Evolutionary conservation across 441 rosid genomes (phyloP).

Genomic region (Pelargonium myrrhifolium): DNA sequence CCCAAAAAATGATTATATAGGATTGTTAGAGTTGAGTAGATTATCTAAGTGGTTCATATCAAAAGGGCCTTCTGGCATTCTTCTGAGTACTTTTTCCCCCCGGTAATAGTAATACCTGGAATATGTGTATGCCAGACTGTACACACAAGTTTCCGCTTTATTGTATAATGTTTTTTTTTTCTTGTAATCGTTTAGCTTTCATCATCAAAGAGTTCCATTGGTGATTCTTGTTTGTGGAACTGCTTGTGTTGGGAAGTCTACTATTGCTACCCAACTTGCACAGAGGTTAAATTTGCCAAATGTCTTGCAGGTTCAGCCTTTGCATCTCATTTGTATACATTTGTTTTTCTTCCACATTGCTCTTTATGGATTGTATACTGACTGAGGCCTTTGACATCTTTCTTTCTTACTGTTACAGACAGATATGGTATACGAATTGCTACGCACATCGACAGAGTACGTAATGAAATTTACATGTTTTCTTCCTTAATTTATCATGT

Average conservation of each 20-base stretch:
- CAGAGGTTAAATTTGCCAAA: constrained; percentile 95
- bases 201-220: constrained; percentile 94
- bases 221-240: constrained; percentile 99
- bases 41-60: neutral
- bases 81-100: neutral
- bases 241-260: constrained; percentile 96
- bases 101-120: too few species aligned
- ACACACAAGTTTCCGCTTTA: neutral
- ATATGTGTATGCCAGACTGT: too few species aligned
- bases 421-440: constrained; percentile 94
- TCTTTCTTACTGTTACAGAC: constrained; percentile 48
- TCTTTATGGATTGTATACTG: constrained; percentile 10
- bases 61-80: neutral
- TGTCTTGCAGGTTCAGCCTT: constrained; percentile 69
- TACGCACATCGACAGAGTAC: constrained; percentile 94
- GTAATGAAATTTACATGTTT: constrained; percentile 21
- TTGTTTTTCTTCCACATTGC: neutral
- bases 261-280: constrained; percentile 95
- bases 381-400: constrained; percentile 15
- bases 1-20: neutral
- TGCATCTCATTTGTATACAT: neutral
- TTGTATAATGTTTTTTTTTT: constrained; percentile 7
- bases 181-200: constrained; percentile 52
- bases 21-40: neutral
- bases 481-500: constrained; percentile 7